phyloP scores from a whole-genome alignment of 2,329 filamentous ascomycete species.

The Cylindrodendrum hubeiense region DNA sequence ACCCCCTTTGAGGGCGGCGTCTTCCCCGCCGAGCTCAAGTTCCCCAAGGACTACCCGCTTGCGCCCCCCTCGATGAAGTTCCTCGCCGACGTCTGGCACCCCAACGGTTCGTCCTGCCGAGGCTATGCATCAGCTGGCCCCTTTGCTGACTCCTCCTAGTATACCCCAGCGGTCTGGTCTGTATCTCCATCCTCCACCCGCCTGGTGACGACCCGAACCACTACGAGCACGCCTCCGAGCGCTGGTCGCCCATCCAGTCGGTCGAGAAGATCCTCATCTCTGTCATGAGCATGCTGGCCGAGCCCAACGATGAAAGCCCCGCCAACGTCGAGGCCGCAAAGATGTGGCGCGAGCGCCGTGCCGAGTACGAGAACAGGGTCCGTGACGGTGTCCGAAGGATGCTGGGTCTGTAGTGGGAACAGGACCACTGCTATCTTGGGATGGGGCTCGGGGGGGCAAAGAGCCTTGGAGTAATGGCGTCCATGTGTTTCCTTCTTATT shows the following conservation, averaged over 20 bases:
- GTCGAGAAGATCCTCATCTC: constrained; percentile 98
- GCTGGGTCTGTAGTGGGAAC: constrained; percentile 72
- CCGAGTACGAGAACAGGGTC: constrained; percentile 89
- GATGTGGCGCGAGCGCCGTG: constrained; percentile 90
- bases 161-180: constrained; percentile 91
- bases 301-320: constrained; percentile 95
- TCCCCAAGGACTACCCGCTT: constrained; percentile 96
- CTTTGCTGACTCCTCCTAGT: constrained; percentile 65
- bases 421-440: background rate
- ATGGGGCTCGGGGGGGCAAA: constrained; percentile 8
- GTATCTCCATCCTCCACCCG: constrained; percentile 97
- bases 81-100: constrained; percentile 93
- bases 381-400: constrained; percentile 83
- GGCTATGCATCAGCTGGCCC: background rate
- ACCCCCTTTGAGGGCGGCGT: constrained; percentile 97
- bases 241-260: constrained; percentile 96
- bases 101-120: constrained; percentile 76
- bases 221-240: constrained; percentile 95
- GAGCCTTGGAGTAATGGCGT: constrained; percentile 40
- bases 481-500: constrained; percentile 27
- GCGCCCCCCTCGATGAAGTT: constrained; percentile 98
- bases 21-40: constrained; percentile 94
- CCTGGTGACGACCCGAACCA: constrained; percentile 98
- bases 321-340: constrained; percentile 97
- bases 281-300: constrained; percentile 98